Evolutionary conservation across 208 protist genomes (phyloP).

Genomic region (Naegleria fowleri): DNA sequence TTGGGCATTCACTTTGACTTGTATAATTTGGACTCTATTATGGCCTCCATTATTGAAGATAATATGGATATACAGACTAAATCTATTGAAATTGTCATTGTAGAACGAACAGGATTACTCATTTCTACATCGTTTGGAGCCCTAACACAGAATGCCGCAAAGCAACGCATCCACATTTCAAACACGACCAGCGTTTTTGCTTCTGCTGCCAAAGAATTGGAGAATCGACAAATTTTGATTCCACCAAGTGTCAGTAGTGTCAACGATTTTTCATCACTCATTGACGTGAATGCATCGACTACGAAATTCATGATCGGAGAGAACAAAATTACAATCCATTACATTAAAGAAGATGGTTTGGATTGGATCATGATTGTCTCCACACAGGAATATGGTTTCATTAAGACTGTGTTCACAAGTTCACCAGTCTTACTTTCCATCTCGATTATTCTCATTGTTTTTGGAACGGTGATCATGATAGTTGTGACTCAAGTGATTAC

Average conservation of each 20-base stretch:
- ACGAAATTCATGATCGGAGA: neutral
- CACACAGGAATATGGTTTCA: neutral
- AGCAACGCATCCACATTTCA: neutral
- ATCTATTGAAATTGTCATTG: neutral
- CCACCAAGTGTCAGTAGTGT: neutral
- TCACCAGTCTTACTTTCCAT: neutral
- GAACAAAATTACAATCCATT: neutral
- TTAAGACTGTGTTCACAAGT: neutral
- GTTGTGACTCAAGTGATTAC: neutral
- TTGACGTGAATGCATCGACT: neutral
- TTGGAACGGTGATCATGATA: neutral
- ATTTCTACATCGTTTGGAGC: neutral
- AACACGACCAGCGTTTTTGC: neutral
- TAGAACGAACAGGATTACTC: neutral
- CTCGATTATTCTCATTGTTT: neutral
- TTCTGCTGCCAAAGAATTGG: neutral
- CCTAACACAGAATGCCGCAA: neutral
- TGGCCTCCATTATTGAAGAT: neutral
- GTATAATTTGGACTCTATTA: neutral
- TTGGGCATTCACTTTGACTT: neutral
- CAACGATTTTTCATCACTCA: too few relatives aligned
- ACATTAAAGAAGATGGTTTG: neutral
- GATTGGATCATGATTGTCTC: neutral
- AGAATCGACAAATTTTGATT: neutral
- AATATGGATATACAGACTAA: neutral